Evolutionary conservation across 2,329 filamentous ascomycete species (phyloP).

Genomic region (Xylariaceae sp.): DNA sequence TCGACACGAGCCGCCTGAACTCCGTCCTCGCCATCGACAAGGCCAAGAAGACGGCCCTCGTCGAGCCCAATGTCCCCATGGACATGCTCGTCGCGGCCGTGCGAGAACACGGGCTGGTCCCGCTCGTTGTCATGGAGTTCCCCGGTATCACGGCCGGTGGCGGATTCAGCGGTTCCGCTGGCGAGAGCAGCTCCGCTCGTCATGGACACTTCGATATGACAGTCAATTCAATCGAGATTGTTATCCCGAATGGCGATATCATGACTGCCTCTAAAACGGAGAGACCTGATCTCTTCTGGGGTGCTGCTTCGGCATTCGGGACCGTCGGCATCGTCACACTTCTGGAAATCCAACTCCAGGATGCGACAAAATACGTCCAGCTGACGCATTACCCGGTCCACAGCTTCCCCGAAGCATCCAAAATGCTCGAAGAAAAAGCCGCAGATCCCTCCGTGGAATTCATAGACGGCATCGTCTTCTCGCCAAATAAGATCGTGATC

Average conservation of each 20-base stretch:
- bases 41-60: constrained; percentile 50
- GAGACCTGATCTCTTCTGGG: constrained; percentile 56
- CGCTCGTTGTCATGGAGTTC: constrained; percentile 66
- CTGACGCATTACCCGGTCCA: constrained; percentile 49
- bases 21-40: constrained; percentile 58
- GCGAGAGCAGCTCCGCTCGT: constrained; percentile 63
- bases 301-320: constrained; percentile 60
- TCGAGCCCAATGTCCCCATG: constrained; percentile 67
- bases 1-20: constrained; percentile 62
- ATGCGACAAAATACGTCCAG: constrained; percentile 52
- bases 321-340: constrained; percentile 63
- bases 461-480: constrained; percentile 64
- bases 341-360: constrained; percentile 54
- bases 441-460: constrained; percentile 49
- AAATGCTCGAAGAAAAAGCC: constrained; percentile 42
- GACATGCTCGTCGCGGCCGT: constrained; percentile 56
- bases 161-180: constrained; percentile 61
- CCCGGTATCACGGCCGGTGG: constrained; percentile 67
- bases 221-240: constrained; percentile 58
- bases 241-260: constrained; percentile 56
- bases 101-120: constrained; percentile 50
- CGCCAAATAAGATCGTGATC: constrained; percentile 49
- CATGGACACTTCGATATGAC: constrained; percentile 62
- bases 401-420: constrained; percentile 35
- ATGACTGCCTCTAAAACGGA: constrained; percentile 49